Percentiles rank a stretch among this genome's conserved stretches.
Conservation (phyloP, 352 stramenopile species). For the Thraustotheca clavata region DNA sequence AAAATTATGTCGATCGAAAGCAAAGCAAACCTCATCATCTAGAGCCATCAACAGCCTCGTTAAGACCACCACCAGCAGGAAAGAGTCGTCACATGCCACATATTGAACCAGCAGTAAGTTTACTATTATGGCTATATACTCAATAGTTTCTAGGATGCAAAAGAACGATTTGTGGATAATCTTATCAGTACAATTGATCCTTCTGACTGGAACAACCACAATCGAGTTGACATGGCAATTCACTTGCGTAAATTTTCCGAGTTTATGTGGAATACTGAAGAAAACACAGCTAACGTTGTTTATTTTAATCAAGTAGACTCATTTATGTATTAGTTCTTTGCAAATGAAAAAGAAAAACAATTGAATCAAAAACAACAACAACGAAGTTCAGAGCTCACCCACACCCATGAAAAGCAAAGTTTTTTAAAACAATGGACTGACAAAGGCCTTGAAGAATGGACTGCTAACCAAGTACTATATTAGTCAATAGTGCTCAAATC, state of each 20-base stretch:
- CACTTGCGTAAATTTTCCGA: slow-evolving; percentile 54
- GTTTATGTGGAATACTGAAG: slow-evolving; percentile 45
- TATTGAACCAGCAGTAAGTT: slow-evolving; percentile 14
- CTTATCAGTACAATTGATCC: slow-evolving; percentile 36
- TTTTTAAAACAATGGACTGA: slow-evolving; percentile 46
- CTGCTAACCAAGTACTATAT: slow-evolving; percentile 6
- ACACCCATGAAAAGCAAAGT: slow-evolving; percentile 47
- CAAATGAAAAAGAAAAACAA: slow-evolving; percentile 29
- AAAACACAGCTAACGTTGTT: slow-evolving; percentile 34
- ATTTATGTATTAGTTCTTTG: slow-evolving; percentile 16
- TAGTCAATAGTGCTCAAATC: no score
- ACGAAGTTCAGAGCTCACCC: slow-evolving; percentile 27
- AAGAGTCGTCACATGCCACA: slow-evolving; percentile 18
- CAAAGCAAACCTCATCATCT: slow-evolving; percentile 16
- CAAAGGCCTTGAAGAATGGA: neutral
- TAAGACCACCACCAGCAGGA: slow-evolving; percentile 9
- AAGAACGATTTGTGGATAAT: slow-evolving; percentile 44
- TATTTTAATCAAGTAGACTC: neutral
- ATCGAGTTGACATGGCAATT: slow-evolving; percentile 60
- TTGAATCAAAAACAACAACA: slow-evolving; percentile 22
- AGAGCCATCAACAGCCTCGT: neutral
- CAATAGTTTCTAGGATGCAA: slow-evolving; percentile 29
- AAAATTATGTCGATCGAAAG: slow-evolving; percentile 33
- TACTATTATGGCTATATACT: neutral
- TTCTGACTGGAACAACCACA: slow-evolving; percentile 39